Conservation (phyloP, 306 rosid genomes). For the Leucaena leucocephala region DNA sequence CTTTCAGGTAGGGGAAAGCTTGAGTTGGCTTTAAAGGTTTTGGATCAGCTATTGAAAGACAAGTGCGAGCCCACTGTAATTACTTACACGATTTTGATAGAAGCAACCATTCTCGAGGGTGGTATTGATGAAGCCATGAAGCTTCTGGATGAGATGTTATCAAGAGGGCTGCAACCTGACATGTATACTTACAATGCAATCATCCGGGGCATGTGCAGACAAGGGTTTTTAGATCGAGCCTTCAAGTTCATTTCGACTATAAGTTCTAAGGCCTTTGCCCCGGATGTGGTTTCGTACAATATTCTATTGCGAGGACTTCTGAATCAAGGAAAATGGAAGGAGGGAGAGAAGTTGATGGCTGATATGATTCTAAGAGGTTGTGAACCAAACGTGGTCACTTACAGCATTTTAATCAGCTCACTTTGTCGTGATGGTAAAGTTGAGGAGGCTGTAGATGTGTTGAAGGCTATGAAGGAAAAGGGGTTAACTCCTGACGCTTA, state of each 20-base stretch:
- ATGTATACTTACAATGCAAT: constrained; percentile 69
- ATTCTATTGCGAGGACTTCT: constrained; percentile 62
- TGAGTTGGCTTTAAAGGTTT: constrained; percentile 52
- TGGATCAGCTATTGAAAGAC: constrained; percentile 69
- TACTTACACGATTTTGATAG: constrained; percentile 83
- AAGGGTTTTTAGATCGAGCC: constrained; percentile 74
- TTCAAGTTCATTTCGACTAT: constrained; percentile 54
- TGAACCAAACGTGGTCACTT: constrained; percentile 70
- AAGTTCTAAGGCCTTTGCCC: constrained; percentile 58
- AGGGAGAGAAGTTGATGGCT: constrained; percentile 61
- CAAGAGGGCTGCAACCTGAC: constrained; percentile 71
- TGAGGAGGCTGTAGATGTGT: constrained; percentile 65
- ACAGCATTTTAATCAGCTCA: constrained; percentile 64
- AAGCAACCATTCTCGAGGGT: constrained; percentile 72
- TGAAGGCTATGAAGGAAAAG: constrained; percentile 74
- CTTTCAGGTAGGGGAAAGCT: constrained; percentile 72
- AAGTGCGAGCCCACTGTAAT: constrained; percentile 75
- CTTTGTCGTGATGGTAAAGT: constrained; percentile 68
- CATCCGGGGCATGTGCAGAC: constrained; percentile 74
- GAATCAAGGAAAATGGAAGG: constrained; percentile 65
- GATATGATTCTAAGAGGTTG: constrained; percentile 65
- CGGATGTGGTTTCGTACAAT: constrained; percentile 71
- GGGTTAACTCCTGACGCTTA: constrained; percentile 78
- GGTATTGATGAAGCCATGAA: constrained; percentile 65
- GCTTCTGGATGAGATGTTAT: constrained; percentile 77